Conservation (phyloP, 805 yeast species). For the Metschnikowia aberdeeniae region DNA sequence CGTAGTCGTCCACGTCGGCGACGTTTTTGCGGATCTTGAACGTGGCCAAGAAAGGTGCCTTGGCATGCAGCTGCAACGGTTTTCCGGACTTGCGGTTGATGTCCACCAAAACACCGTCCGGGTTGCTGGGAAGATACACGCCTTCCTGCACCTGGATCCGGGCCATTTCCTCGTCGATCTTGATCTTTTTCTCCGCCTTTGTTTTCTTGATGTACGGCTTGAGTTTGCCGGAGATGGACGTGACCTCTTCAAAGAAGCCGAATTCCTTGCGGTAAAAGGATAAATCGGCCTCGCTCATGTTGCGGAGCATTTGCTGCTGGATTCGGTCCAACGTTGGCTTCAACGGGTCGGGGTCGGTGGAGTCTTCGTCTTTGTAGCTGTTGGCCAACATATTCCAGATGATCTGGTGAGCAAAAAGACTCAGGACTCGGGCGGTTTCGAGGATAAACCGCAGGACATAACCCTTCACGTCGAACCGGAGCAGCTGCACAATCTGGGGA, state of each 20-base stretch:
- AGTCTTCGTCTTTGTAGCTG: constrained; percentile 85
- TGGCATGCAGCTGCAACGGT: constrained; percentile 96
- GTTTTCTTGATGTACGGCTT: constrained; percentile 92
- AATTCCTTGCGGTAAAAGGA: constrained; percentile 79
- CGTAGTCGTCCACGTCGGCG: constrained; percentile 40
- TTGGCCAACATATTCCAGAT: constrained; percentile 98
- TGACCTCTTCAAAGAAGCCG: constrained; percentile 83
- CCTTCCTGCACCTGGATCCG: constrained; percentile 68
- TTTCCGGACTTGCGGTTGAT: constrained; percentile 88
- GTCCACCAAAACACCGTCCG: constrained; percentile 91
- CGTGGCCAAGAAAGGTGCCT: constrained; percentile 97
- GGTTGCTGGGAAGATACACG: constrained; percentile 92
- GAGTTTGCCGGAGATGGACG: constrained; percentile 89
- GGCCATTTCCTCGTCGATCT: constrained; percentile 95
- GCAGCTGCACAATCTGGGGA: constrained; percentile 93
- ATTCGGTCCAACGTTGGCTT: constrained; percentile 81
- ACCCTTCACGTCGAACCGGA: constrained; percentile 78
- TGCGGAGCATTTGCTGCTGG: constrained; percentile 55
- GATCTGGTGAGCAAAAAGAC: constrained; percentile 93
- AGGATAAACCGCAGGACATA: constrained; percentile 84
- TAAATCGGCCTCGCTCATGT: constrained; percentile 58
- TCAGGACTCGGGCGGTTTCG: constrained; percentile 88
- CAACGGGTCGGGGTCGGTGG: constrained; percentile 69
- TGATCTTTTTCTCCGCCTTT: constrained; percentile 92
- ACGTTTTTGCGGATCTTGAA: constrained; percentile 72